Percentiles rank a stretch among this genome's conserved stretches.
phyloP scores from a whole-genome alignment of 164 flowering plant species.

The Berberis vulgaris region DNA sequence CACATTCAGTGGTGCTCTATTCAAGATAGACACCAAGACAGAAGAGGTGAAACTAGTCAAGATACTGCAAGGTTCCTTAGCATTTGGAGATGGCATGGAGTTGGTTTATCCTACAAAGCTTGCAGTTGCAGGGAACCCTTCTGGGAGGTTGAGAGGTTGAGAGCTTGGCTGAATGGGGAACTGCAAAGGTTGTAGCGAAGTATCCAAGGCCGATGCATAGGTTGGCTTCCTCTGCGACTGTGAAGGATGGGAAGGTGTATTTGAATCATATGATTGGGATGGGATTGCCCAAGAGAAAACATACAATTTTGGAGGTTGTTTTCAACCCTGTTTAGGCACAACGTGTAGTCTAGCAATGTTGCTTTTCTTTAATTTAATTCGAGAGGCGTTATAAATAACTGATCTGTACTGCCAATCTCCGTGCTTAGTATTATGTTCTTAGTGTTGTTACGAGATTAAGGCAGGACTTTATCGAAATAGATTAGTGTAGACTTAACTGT shows the following conservation, averaged over 20 bases:
- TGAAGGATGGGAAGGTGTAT: slow-evolving; percentile 79
- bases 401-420: too few species aligned
- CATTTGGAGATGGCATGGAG: slow-evolving; percentile 75
- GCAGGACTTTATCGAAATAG: too few species aligned
- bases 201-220: slow-evolving; percentile 57
- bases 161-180: slow-evolving; percentile 78
- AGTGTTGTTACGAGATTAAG: too few species aligned
- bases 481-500: too few species aligned
- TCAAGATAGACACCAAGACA: slow-evolving; percentile 35
- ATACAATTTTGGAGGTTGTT: slow-evolving; percentile 63
- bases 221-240: slow-evolving; percentile 56
- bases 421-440: too few species aligned
- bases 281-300: slow-evolving; percentile 65
- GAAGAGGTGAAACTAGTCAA: slow-evolving; percentile 44
- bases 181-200: slow-evolving; percentile 44
- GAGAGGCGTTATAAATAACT: too few species aligned
- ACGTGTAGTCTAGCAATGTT: too few species aligned
- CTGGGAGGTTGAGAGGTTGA: slow-evolving; percentile 29
- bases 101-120: slow-evolving; percentile 59
- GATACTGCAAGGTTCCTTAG: slow-evolving; percentile 39
- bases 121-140: slow-evolving; percentile 53
- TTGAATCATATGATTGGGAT: slow-evolving; percentile 62
- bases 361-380: too few species aligned
- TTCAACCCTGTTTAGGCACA: slow-evolving; percentile 19
- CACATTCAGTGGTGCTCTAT: slow-evolving; percentile 47